Conservation (phyloP, 106 monocot genomes). For the Dendrobium officinale region DNA sequence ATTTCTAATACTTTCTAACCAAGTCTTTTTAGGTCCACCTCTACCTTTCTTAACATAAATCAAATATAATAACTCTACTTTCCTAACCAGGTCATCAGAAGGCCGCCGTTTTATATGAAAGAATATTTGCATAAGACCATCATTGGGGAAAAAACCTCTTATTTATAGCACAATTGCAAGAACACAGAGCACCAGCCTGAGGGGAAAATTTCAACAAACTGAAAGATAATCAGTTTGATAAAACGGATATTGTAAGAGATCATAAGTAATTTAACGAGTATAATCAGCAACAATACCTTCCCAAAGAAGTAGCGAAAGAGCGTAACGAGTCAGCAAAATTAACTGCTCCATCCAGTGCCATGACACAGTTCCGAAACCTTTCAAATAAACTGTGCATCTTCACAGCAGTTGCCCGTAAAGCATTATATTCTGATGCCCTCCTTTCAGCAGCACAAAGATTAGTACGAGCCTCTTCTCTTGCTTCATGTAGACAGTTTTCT, state of each 20-base stretch:
- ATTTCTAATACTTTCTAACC: no score
- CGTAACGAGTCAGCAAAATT: constrained; percentile 75
- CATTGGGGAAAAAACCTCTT: no score
- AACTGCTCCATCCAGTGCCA: constrained; percentile 37
- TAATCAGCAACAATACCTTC: constrained; percentile 43
- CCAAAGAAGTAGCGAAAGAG: constrained; percentile 65
- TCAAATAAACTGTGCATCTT: constrained; percentile 78
- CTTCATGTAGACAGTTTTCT: constrained; percentile 93
- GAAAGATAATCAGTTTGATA: not conserved
- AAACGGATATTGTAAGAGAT: not conserved
- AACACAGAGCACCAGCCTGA: no score
- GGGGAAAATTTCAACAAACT: no score
- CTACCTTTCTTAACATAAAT: no score
- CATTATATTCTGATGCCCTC: constrained; percentile 75
- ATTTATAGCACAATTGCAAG: no score
- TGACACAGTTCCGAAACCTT: constrained; percentile 79
- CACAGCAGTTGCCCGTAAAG: constrained; percentile 61
- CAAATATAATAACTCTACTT: no score
- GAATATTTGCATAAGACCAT: no score
- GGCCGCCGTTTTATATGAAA: no score
- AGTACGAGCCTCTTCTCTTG: constrained; percentile 90
- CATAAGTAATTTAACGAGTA: not conserved
- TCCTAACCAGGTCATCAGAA: no score
- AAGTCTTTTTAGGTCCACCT: no score
- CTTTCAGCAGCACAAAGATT: constrained; percentile 91